Percentiles rank a stretch among this genome's conserved stretches.
phyloP scores from a whole-genome alignment of 163 green algal genomes.

The Chloroidium sp. region DNA sequence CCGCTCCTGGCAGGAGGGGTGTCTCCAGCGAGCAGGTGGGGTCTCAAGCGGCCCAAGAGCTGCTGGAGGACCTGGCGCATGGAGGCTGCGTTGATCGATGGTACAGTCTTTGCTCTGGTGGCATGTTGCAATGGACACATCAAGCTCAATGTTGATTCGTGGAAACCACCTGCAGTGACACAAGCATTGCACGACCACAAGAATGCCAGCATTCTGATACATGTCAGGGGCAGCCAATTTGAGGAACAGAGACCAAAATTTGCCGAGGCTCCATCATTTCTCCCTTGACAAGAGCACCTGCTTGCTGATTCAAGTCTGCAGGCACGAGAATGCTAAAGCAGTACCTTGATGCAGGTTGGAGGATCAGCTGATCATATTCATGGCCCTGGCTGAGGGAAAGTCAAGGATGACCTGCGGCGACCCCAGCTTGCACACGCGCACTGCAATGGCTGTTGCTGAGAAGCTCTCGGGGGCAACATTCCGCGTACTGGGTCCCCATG shows the following conservation, averaged over 20 bases:
- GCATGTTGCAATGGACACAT: background rate
- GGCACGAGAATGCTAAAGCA: background rate
- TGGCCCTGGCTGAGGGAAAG: constrained; percentile 59
- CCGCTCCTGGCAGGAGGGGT: constrained; percentile 35
- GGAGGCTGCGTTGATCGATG: constrained; percentile 65
- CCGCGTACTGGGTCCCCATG: constrained; percentile 5
- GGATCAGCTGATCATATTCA: constrained; percentile 83
- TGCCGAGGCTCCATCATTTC: background rate
- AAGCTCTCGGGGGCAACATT: constrained; percentile 49
- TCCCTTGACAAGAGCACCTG: background rate
- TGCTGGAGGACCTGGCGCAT: constrained; percentile 40
- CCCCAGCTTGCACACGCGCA: constrained; percentile 68
- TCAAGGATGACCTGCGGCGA: constrained; percentile 40
- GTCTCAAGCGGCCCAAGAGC: constrained; percentile 34
- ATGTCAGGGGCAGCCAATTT: background rate
- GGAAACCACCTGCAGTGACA: no score
- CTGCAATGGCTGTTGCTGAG: constrained; percentile 66
- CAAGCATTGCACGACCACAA: background rate
- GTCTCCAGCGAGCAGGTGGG: constrained; percentile 39
- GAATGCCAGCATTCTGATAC: background rate
- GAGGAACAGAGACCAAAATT: background rate
- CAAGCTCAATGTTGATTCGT: no score
- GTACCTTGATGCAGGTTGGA: constrained; percentile 34
- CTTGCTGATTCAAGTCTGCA: background rate
- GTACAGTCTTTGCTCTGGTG: constrained; percentile 11